phyloP scores from a whole-genome alignment of 1,284 basidiomycete genomes.

The Cryptococcus sp. region DNA sequence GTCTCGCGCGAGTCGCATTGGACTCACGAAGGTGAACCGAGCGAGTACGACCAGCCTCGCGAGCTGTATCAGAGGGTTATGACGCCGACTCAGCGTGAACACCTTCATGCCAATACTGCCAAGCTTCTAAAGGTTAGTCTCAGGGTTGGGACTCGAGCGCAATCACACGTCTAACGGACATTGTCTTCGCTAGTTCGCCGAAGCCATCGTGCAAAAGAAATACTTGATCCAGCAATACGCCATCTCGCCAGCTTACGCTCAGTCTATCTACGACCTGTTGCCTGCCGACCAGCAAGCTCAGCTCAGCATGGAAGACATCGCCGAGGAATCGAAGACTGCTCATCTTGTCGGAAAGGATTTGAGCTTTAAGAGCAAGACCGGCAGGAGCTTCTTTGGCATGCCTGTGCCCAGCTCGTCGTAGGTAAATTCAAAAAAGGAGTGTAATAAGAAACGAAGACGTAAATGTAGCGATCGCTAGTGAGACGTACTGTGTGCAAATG shows the following conservation, averaged over 20 bases:
- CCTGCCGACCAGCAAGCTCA: conserved; percentile 30
- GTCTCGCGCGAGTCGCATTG: conserved; percentile 42
- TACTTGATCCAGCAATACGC: conserved; percentile 48
- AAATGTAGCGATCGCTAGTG: no score
- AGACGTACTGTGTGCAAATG: no score
- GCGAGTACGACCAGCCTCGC: conserved; percentile 47
- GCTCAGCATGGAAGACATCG: conserved; percentile 39
- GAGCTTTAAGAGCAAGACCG: conserved; percentile 25
- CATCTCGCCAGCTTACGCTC: conserved; percentile 41
- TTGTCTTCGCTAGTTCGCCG: conserved; percentile 30
- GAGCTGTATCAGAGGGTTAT: conserved; percentile 45
- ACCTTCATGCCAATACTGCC: conserved; percentile 48
- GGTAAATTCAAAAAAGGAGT: no score
- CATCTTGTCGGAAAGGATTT: conserved; percentile 33
- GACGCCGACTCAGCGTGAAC: conserved; percentile 36
- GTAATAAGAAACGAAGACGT: no score
- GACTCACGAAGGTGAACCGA: conserved; percentile 44
- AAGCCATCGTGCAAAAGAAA: conserved; percentile 44
- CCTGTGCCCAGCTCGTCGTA: conserved; percentile 15
- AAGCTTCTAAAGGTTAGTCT: conserved; percentile 34
- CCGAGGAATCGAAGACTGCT: conserved; percentile 29
- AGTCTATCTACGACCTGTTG: conserved; percentile 39
- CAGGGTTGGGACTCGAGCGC: neutral
- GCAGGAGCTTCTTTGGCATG: conserved; percentile 36
- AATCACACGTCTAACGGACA: neutral